Evolutionary conservation across 306 rosid species (phyloP), one percentile per base, ranked within the genome.

Genomic region (Inga leiocalycina): DNA sequence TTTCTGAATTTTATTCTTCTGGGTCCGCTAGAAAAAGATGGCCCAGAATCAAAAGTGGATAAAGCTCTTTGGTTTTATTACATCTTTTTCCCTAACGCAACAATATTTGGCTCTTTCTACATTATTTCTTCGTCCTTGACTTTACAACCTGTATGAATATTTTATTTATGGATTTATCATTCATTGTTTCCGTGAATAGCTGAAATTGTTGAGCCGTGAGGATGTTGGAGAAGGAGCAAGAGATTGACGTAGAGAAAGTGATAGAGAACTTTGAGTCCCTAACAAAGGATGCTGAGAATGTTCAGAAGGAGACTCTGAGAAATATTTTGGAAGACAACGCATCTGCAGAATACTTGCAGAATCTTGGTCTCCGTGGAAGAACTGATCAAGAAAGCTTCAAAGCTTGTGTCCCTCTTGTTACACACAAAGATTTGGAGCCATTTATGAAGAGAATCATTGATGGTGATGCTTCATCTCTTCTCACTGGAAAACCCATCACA

Each of bases 321-420:
- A 90, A 84, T 86, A 97, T 97, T 87, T 76, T 97, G 77, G 95
- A 91, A 32, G 97, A 86, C 44, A 94, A 97, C 48, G 89, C 84
- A 24, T 91, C 91, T 14, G 93, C 95, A 1, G 99, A 97, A 84
- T 97, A 97, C 84, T 86, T 94, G 83, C 93, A 79, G 88, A 87
- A 35, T 75, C 80, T 87, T 51, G 99, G 94, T 76, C 91, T 97
- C 4, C 75, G 84, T 85, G 97, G 99, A 85, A 92, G 92, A 90
- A 92, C 97, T 44, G 98, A 97, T 44, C 92, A 90, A 5, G 89
- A 91, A 71, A 91, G 94, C 85, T 97, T 88, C 95, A 94, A 90
- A 84, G 85, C 92, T 14, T 85, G 90, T 89, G 90, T 97, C n/a
- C 99, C 99, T 1, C 83, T 97, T 10, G 98, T 86, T 62, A 89